These are phyloP conservation scores for Cryptosporidium sp. DNA, from an alignment of 169 alveolate genomes.

Conservation along the genomic window DNA sequence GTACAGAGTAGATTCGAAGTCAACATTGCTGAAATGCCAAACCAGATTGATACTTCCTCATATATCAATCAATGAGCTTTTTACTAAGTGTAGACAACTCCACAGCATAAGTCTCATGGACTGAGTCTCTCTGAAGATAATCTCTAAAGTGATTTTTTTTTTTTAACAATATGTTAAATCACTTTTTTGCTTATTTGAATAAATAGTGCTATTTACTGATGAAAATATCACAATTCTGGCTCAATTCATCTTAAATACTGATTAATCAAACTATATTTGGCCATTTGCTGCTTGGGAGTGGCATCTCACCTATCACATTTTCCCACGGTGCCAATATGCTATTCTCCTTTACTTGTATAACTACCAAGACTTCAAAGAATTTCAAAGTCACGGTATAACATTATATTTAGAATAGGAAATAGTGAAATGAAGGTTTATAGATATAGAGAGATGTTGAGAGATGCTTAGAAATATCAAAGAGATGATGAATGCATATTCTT, in stretches of 20 bases:
- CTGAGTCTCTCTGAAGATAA: background rate
- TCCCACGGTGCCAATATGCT: background rate
- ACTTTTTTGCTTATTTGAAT: constrained; percentile 3
- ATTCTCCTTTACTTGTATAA: background rate
- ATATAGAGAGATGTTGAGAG: background rate
- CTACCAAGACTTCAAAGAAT: background rate
- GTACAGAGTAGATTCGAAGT: constrained; percentile 98
- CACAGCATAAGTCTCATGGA: constrained; percentile 4
- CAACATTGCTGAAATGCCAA: constrained; percentile 97
- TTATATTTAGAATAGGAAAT: background rate
- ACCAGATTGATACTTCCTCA: constrained; percentile 90
- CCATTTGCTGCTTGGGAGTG: constrained; percentile 14
- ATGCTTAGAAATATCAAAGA: background rate
- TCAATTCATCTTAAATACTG: background rate
- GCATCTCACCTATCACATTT: background rate
- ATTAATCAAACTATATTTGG: constrained; percentile 15
- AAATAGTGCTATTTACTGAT: background rate
- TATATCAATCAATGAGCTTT: constrained; percentile 83
- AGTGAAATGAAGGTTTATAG: background rate
- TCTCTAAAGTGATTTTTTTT: background rate
- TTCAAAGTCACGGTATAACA: too few relatives aligned
- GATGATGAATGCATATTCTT: background rate
- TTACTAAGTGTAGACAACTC: background rate
- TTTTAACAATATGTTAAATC: background rate
- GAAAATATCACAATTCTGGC: constrained; percentile 1